A percentile compares a stretch with the other conserved stretches of the same genome.
Conservation (phyloP, 352 stramenopile species). For the Phytopythium montanum region DNA sequence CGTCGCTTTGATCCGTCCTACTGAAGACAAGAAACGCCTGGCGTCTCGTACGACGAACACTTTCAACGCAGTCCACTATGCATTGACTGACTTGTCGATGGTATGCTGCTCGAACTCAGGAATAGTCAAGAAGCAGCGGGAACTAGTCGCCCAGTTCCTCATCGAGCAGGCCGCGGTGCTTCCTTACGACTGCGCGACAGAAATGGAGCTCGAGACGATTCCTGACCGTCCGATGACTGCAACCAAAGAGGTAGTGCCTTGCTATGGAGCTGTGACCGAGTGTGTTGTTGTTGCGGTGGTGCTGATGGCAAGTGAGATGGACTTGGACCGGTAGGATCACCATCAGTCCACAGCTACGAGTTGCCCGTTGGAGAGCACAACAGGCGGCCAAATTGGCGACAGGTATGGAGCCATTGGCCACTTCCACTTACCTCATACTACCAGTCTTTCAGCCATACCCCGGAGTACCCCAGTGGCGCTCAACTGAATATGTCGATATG, state of each 20-base stretch:
- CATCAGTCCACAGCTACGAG: not conserved
- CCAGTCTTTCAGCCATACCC: too few species aligned
- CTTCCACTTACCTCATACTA: too few species aligned
- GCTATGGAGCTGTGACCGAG: not conserved
- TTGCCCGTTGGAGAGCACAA: not conserved
- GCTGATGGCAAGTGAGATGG: not conserved
- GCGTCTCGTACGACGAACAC: conserved; percentile 26
- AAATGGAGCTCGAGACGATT: conserved; percentile 29
- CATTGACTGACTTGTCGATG: not conserved
- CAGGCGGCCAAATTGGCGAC: not conserved
- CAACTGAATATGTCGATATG: not conserved
- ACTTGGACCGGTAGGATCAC: not conserved
- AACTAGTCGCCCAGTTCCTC: conserved; percentile 38
- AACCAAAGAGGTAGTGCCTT: not conserved
- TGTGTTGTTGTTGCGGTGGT: not conserved
- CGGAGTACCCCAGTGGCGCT: not conserved
- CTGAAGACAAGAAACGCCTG: conserved; percentile 19
- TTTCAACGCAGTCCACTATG: not conserved
- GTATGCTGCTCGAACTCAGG: not conserved
- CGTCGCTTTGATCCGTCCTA: conserved; percentile 36
- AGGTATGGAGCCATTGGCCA: not conserved
- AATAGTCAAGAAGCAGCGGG: conserved; percentile 22
- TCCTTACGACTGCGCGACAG: conserved; percentile 37
- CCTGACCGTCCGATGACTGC: conserved; percentile 6
- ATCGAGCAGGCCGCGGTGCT: conserved; percentile 43